phyloP scores from a whole-genome alignment of 1,284 basidiomycete species.

The Phaffia rhodozyma region DNA sequence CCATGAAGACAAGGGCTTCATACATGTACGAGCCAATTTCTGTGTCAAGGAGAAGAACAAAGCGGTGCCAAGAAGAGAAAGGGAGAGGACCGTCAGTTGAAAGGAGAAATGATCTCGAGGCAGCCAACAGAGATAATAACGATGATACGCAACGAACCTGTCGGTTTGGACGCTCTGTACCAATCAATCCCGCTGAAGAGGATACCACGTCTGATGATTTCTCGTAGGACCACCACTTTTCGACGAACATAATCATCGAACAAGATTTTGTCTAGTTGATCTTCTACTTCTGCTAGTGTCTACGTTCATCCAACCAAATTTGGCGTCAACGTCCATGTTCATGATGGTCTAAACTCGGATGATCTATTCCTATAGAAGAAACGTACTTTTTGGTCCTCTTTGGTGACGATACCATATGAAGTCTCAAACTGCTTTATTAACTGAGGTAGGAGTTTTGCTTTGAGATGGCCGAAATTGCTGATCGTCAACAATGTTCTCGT shows the following conservation, averaged over 20 bases:
- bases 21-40: conserved; percentile 94
- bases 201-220: conserved; percentile 65
- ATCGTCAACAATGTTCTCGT: conserved; percentile 61
- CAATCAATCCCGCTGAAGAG: conserved; percentile 73
- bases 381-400: conserved; percentile 57
- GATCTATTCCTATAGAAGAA: background rate
- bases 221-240: conserved; percentile 54
- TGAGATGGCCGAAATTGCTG: conserved; percentile 74
- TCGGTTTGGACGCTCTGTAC: conserved; percentile 77
- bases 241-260: conserved; percentile 78
- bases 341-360: too few relatives aligned
- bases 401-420: conserved; percentile 60
- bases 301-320: conserved; percentile 27
- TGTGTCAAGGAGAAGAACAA: conserved; percentile 30
- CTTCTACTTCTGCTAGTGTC: conserved; percentile 64
- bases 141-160: conserved; percentile 44
- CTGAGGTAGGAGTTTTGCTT: conserved; percentile 55
- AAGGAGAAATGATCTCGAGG: background rate
- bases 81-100: background rate
- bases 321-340: too few relatives aligned
- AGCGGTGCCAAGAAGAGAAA: background rate
- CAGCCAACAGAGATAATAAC: conserved; percentile 3
- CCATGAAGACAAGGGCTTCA: conserved; percentile 73
- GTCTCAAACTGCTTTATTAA: conserved; percentile 71
- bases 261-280: conserved; percentile 71